Base-by-base conservation (phyloP, 345 rosid species). In the Noccaea bulbosa region DNA sequence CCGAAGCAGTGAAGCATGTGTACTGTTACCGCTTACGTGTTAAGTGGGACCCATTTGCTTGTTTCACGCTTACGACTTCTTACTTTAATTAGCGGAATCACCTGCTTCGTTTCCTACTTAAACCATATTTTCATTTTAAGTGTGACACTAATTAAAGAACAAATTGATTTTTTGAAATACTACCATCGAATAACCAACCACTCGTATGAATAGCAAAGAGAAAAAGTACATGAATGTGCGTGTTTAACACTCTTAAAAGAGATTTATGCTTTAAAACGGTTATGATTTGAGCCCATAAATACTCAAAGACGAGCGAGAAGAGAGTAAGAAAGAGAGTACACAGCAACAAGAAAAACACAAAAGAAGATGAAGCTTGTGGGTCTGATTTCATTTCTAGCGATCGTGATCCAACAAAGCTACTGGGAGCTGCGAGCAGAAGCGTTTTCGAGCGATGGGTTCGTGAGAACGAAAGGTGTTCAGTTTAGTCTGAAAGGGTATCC, bases 401-500 rank as follows among this genome's bases (percentile, higher is more conserved):
- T 87, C 77, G 11, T 80, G 35, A 59, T 81, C 50, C 78, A 58
- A 62, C 79, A 74, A 47, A 77, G 73, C 35, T 75, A 44, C 60
- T 72, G 38, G 51, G 63, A 24, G 53, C 14, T 45, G 32, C 30
- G 67, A 16, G 67, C 50, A 46, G 73, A 65, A 60, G 92, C 79
- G 14, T 81, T 73, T 35, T 80, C 86, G 35, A 82, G 78, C 9
- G 85, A 82, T 74, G 90, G 84, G 39, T 93, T 93, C 62, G 61
- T 94, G 47, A 85, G 79, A 39, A 82, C 84, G 24, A 86, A 79
- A 58, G 93, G 97, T 59, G 75, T 78, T 20, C 91, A 84, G 37
- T 83, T 91, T 54, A 59, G 71, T 76, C 73, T 91, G 44, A 84
- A 89, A 62, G 99, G 91, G 0, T 81, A 76, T 60, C 96, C 93